Evolutionary conservation across 805 yeast species (phyloP).

Genomic region (Starmerella apis): DNA sequence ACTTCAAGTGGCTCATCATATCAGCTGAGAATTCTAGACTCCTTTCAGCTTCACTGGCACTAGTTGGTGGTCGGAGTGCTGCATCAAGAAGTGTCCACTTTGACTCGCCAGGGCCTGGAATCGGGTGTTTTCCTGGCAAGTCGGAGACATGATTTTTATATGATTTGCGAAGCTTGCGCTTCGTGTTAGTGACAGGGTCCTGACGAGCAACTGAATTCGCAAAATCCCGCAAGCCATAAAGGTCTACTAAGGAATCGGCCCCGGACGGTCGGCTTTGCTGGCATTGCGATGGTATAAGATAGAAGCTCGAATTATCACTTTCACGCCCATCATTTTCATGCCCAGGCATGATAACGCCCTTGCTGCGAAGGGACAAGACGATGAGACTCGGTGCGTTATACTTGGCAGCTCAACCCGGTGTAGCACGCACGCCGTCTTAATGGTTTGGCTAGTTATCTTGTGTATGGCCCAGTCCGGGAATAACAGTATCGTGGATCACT

Average conservation of each 20-base stretch:
- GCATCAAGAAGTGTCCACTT: slow-evolving; percentile 25
- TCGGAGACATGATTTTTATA: slow-evolving; percentile 88
- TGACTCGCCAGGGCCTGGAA: slow-evolving; percentile 31
- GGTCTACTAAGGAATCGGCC: slow-evolving; percentile 52
- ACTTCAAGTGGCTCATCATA: slow-evolving; percentile 42
- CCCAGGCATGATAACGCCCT: slow-evolving; percentile 1
- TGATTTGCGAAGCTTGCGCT: slow-evolving; percentile 85
- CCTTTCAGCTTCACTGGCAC: slow-evolving; percentile 34
- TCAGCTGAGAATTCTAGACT: slow-evolving; percentile 29
- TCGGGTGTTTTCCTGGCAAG: slow-evolving; percentile 50
- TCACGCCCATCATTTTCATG: background rate
- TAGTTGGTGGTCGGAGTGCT: slow-evolving; percentile 36
- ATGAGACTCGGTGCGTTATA: too few relatives aligned
- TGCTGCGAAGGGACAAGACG: background rate
- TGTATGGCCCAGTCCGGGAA: too few relatives aligned
- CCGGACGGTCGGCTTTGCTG: slow-evolving; percentile 39
- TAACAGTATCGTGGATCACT: too few relatives aligned
- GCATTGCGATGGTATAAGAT: slow-evolving; percentile 34
- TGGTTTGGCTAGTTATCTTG: too few relatives aligned
- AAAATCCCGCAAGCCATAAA: slow-evolving; percentile 56
- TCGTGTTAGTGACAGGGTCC: slow-evolving; percentile 80
- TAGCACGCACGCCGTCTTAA: too few relatives aligned
- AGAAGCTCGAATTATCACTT: slow-evolving; percentile 5
- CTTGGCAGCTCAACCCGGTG: too few relatives aligned
- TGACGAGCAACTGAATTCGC: slow-evolving; percentile 77